These are phyloP conservation scores for Nigrospora osmanthi DNA, from an alignment of 2,329 filamentous ascomycete genomes.

Conservation along the genomic window DNA sequence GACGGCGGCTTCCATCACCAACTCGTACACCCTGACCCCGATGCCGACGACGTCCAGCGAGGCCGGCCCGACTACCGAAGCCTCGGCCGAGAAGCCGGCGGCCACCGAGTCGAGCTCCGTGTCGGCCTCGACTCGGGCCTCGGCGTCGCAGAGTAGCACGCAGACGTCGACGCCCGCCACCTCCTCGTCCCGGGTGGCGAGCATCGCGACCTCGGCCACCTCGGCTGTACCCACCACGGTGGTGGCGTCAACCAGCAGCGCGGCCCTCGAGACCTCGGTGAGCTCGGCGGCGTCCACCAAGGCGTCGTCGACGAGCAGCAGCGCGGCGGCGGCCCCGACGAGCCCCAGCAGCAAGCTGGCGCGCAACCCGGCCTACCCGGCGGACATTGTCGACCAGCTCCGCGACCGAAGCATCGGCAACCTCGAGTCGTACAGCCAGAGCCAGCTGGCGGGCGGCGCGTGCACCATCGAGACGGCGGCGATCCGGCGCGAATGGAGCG, in stretches of 20 bases:
- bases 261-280: not conserved
- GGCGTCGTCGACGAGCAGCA: not conserved
- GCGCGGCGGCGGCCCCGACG: not conserved
- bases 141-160: no score
- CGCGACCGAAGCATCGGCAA: slow-evolving; percentile 3
- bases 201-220: not conserved
- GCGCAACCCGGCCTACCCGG: not conserved
- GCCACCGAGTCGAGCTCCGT: not conserved
- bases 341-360: not conserved
- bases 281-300: not conserved
- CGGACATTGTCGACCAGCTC: slow-evolving; percentile 2
- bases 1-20: not conserved
- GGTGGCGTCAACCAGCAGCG: not conserved
- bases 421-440: slow-evolving; percentile 1
- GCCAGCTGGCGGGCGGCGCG: not conserved
- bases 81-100: not conserved
- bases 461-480: slow-evolving; percentile 4
- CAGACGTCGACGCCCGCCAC: not conserved
- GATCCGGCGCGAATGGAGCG: slow-evolving; percentile 6
- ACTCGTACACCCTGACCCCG: not conserved
- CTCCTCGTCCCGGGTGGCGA: not conserved
- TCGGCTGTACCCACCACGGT: not conserved
- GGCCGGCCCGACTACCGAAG: not conserved
- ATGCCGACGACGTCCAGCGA: not conserved
- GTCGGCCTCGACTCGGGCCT: no score